Percentiles rank a stretch among this genome's conserved stretches.
These are phyloP conservation scores for Cynara cardunculus DNA, from an alignment of 129 eudicot genomes.

Conservation along the genomic window DNA sequence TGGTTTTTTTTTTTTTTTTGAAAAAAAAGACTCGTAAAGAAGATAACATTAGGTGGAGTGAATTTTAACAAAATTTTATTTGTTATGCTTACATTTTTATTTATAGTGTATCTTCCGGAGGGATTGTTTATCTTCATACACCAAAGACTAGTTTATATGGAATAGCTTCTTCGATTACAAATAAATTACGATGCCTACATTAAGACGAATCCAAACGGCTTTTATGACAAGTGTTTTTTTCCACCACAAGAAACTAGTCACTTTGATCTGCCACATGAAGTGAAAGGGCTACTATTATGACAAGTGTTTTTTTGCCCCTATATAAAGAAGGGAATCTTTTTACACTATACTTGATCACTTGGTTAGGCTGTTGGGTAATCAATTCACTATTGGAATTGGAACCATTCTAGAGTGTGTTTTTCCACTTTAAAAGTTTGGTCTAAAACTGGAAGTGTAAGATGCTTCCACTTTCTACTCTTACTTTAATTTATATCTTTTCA, in stretches of 20 bases:
- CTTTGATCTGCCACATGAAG: slow-evolving; percentile 16
- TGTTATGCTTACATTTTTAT: not conserved
- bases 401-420: slow-evolving; percentile 15
- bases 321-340: slow-evolving; percentile 32
- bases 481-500: not conserved
- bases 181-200: too few species aligned
- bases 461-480: not conserved
- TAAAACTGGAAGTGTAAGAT: not conserved
- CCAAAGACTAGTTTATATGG: not conserved
- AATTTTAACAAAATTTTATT: too few species aligned
- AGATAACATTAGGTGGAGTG: not conserved
- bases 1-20: too few species aligned
- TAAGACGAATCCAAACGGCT: not conserved
- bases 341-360: slow-evolving; percentile 27
- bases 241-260: slow-evolving; percentile 13
- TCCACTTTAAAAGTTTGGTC: slow-evolving; percentile 15
- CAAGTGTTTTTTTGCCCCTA: slow-evolving; percentile 16
- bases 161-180: not conserved
- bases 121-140: not conserved
- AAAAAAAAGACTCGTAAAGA: not conserved
- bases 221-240: not conserved
- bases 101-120: not conserved
- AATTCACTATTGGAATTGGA: slow-evolving; percentile 3
- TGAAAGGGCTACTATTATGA: slow-evolving; percentile 29
- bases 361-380: slow-evolving; percentile 17